Evolutionary conservation across 2,329 filamentous ascomycete species (phyloP), one percentile per base, ranked within the genome.

Genomic region (Hirsutella minnesotensis): DNA sequence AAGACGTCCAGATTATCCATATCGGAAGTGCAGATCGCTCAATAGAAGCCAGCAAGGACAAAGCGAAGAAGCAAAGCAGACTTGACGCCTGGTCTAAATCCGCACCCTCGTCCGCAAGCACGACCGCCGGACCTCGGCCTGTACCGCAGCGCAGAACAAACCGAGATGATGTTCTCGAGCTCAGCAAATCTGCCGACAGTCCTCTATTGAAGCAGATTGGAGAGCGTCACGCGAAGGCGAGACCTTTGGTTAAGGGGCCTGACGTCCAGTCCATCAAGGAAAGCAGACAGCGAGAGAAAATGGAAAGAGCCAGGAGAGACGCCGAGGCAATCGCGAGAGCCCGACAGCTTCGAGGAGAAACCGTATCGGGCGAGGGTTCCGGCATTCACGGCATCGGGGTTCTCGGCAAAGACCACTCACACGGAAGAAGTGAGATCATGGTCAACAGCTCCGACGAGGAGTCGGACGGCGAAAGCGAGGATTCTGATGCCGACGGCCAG

Each of bases 381-480:
- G 87, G 84, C 18, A 65, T 92, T 9, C 73, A 77, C 48, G 81
- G 81, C 21, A 72, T 94, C 40, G 72, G 83, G 30, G 69, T 88
- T 2, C 68, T 76, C 44, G 86, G 86, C 46, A 92, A 90, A 62
- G 87, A 92, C 43, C 83, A 90, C 55, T 73, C 77, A 3, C n/a
- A 35, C 9, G 33, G 33, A 3, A 84, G 84, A 49, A 84, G 82
- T 55, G 87, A 90, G 49, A 87, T 96, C 60, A 95, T 96, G 87
- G 86, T 95, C 20, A 81, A 83, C 44, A 84, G 81, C 46, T 82
- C 80, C 3, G 87, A 92, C 47, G 83, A 86, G 47, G 81, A 86
- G 38, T 75, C 85, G 9, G 75, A 77, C 34, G 76, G 77, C 33
- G 82, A 85, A 12, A 75, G 87, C 3, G 70, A 74, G 3, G 69